Conservation (phyloP, 2,329 filamentous ascomycete genomes). For the Ceratocystis colombiana region DNA sequence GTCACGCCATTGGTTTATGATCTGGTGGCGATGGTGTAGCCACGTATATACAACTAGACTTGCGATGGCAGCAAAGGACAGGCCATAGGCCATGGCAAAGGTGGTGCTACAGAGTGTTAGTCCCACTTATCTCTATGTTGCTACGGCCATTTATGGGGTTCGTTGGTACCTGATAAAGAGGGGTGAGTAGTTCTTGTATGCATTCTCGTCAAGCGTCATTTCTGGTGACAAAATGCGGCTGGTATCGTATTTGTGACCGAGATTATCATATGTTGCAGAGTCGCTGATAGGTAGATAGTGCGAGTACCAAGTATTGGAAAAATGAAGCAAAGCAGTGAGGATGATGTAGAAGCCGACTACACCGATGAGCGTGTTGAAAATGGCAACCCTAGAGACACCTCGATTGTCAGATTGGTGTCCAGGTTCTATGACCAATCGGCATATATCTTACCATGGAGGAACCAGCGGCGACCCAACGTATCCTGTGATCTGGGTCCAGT, state of each 20-base stretch:
- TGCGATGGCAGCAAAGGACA: slow-evolving; percentile 62
- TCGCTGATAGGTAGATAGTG: slow-evolving; percentile 60
- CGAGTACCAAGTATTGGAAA: slow-evolving; percentile 53
- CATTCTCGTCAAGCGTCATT: slow-evolving; percentile 51
- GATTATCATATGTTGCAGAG: slow-evolving; percentile 62
- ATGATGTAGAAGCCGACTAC: slow-evolving; percentile 56
- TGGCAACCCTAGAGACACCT: slow-evolving; percentile 46
- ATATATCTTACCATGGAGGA: slow-evolving; percentile 50
- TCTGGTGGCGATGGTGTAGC: slow-evolving; percentile 56
- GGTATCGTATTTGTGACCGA: slow-evolving; percentile 53
- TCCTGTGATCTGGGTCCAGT: slow-evolving; percentile 64
- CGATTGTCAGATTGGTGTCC: background rate
- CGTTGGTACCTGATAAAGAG: slow-evolving; percentile 47
- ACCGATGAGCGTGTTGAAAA: slow-evolving; percentile 61
- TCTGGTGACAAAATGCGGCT: slow-evolving; percentile 50
- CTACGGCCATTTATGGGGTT: background rate
- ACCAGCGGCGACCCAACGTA: slow-evolving; percentile 59
- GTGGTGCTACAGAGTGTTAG: slow-evolving; percentile 45
- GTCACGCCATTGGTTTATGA: slow-evolving; percentile 52
- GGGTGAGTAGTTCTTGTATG: slow-evolving; percentile 58
- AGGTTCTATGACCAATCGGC: background rate
- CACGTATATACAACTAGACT: slow-evolving; percentile 58
- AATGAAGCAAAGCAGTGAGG: slow-evolving; percentile 52
- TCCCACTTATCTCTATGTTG: background rate
- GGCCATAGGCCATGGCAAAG: slow-evolving; percentile 58